These are phyloP conservation scores for Gossypium gossypioides DNA, from an alignment of 441 rosid species.

Conservation along the genomic window DNA sequence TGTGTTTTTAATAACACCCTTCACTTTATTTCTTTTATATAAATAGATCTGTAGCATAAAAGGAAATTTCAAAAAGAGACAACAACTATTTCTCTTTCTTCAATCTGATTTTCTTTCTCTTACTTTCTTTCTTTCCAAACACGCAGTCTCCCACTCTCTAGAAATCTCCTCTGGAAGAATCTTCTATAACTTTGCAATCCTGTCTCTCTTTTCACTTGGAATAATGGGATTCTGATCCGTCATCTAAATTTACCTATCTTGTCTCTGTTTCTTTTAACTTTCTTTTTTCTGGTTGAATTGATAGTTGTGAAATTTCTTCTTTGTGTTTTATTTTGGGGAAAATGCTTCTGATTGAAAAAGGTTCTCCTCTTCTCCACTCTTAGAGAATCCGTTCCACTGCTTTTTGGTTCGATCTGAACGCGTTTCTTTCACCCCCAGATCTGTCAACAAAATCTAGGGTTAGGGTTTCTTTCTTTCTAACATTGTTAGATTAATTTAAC, in stretches of 20 bases:
- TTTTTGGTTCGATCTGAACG: background rate
- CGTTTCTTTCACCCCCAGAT: constrained; percentile 25
- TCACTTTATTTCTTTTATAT: too few relatives aligned
- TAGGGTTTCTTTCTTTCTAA: background rate
- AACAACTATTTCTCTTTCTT: background rate
- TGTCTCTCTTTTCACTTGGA: background rate
- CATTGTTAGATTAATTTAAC: background rate
- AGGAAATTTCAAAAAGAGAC: background rate
- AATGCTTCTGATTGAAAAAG: background rate
- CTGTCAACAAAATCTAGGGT: constrained; percentile 23
- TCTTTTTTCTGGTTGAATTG: background rate
- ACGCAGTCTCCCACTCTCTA: constrained; percentile 4
- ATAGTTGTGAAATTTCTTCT: background rate
- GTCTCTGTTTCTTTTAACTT: background rate
- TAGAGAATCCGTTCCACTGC: background rate
- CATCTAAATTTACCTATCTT: background rate
- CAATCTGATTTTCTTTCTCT: background rate
- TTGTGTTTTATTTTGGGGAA: background rate
- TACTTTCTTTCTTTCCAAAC: constrained; percentile 11
- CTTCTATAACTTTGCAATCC: constrained; percentile 14
- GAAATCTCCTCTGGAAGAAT: constrained; percentile 16
- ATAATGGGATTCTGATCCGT: constrained; percentile 26
- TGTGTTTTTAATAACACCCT: too few relatives aligned
- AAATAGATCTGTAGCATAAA: too few relatives aligned
- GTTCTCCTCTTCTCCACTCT: background rate